Evolutionary conservation across 495 filamentous ascomycete genomes (phyloP).

Genomic region (Polyplosphaeria fusca): DNA sequence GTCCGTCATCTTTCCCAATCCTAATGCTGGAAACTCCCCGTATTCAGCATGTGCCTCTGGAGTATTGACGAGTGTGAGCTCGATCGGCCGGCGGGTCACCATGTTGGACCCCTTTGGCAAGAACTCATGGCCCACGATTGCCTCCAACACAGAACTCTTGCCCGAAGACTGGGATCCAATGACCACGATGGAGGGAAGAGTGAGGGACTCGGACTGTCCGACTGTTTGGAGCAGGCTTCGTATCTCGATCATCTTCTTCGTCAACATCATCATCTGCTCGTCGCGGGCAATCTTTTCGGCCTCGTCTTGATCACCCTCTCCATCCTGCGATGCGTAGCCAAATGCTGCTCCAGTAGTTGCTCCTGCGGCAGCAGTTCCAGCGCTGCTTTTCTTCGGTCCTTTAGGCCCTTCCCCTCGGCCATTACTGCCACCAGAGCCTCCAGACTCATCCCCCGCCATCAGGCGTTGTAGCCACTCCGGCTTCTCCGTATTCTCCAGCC

Average conservation of each 20-base stretch:
- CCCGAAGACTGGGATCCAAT: slow-evolving; percentile 98
- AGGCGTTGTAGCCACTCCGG: slow-evolving; percentile 86
- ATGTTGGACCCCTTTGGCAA: slow-evolving; percentile 97
- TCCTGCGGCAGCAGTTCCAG: slow-evolving; percentile 51
- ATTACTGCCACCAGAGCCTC: slow-evolving; percentile 38
- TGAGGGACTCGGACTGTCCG: slow-evolving; percentile 83
- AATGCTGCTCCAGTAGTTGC: slow-evolving; percentile 67
- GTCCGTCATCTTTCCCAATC: slow-evolving; percentile 85
- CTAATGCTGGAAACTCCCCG: slow-evolving; percentile 92
- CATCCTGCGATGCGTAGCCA: slow-evolving; percentile 63
- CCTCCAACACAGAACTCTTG: slow-evolving; percentile 95
- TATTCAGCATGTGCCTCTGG: slow-evolving; percentile 88
- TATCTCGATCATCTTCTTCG: slow-evolving; percentile 99
- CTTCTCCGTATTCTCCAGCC: slow-evolving; percentile 53
- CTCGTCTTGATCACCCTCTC: slow-evolving; percentile 55
- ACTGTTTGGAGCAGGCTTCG: slow-evolving; percentile 84
- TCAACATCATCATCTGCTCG: slow-evolving; percentile 99
- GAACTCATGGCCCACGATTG: slow-evolving; percentile 97
- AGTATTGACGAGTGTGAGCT: slow-evolving; percentile 94
- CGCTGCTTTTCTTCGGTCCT: slow-evolving; percentile 62
- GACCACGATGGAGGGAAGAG: slow-evolving; percentile 92
- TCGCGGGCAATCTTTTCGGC: slow-evolving; percentile 67
- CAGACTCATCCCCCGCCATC: slow-evolving; percentile 52
- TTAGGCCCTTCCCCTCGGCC: slow-evolving; percentile 48
- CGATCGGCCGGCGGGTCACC: slow-evolving; percentile 95